Evolutionary conservation across 352 stramenopile genomes (phyloP).

Genomic region (Phytophthora sp.): DNA sequence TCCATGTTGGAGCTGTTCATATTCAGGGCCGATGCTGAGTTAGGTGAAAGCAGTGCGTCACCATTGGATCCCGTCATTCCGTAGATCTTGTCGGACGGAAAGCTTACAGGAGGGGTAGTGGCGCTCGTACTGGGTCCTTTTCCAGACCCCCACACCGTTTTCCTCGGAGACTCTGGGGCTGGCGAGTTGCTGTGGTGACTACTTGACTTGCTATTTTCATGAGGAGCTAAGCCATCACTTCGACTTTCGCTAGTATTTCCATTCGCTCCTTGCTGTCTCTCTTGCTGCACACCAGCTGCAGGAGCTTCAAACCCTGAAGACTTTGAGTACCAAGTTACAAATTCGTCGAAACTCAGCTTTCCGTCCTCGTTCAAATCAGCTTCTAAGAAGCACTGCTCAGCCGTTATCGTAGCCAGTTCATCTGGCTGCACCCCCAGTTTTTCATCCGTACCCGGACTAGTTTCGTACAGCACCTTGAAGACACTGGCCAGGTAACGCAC

Average conservation of each 20-base stretch:
- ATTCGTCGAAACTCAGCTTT: conserved; percentile 87
- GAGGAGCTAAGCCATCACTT: conserved; percentile 12
- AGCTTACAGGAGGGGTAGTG: conserved; percentile 28
- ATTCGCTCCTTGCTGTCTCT: conserved; percentile 8
- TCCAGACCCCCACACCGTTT: conserved; percentile 29
- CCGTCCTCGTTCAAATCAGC: conserved; percentile 83
- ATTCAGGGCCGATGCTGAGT: conserved; percentile 50
- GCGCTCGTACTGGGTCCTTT: conserved; percentile 10
- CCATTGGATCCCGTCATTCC: conserved; percentile 43
- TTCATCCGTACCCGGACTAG: conserved; percentile 60
- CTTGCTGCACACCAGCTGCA: conserved; percentile 35
- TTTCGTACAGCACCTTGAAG: conserved; percentile 90
- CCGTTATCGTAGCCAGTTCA: conserved; percentile 79
- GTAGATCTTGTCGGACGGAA: conserved; percentile 51
- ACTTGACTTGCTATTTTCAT: conserved; percentile 11
- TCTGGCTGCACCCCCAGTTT: conserved; percentile 69
- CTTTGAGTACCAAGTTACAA: conserved; percentile 85
- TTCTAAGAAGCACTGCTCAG: conserved; percentile 87
- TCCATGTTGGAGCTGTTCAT: conserved; percentile 86
- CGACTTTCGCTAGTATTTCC: conserved; percentile 17
- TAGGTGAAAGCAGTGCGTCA: conserved; percentile 50
- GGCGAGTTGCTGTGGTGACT: conserved; percentile 20
- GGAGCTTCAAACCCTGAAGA: conserved; percentile 53
- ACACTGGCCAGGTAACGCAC: conserved; percentile 82
- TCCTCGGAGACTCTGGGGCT: conserved; percentile 31